Conservation (phyloP, 495 filamentous ascomycete species). For the Hapsidospora chrysogenum region DNA sequence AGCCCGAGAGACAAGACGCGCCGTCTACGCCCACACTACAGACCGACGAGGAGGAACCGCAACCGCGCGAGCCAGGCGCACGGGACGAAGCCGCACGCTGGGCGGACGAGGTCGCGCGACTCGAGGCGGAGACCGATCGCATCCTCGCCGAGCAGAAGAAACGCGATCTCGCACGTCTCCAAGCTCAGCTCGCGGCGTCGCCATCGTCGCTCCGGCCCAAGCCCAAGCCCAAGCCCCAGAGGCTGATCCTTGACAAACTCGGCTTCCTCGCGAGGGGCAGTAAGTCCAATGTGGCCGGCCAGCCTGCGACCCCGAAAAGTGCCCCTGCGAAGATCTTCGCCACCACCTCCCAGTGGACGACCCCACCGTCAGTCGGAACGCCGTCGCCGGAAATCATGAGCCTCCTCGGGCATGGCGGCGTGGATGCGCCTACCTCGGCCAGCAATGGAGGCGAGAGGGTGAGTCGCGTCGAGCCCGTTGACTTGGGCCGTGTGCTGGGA, state of each 20-base stretch:
- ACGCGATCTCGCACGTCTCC: slow-evolving; percentile 26
- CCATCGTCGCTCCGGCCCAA: slow-evolving; percentile 10
- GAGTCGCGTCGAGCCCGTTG: no score
- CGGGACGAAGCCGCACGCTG: slow-evolving; percentile 8
- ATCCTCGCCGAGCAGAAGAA: slow-evolving; percentile 27
- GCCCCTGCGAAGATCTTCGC: slow-evolving; percentile 4
- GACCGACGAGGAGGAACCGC: slow-evolving; percentile 3
- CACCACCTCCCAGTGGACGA: slow-evolving; percentile 4
- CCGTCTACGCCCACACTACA: no score
- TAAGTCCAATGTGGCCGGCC: slow-evolving; percentile 8
- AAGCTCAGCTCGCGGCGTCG: slow-evolving; percentile 17
- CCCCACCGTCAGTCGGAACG: slow-evolving; percentile 7
- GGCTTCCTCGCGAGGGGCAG: slow-evolving; percentile 16
- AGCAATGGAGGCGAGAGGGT: slow-evolving; percentile 66
- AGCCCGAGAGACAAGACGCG: no score
- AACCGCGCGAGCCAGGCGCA: slow-evolving; percentile 4
- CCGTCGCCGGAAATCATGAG: slow-evolving; percentile 5
- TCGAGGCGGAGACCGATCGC: slow-evolving; percentile 22
- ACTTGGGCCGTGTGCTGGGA: no score
- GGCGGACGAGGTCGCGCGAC: slow-evolving; percentile 15
- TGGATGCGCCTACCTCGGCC: slow-evolving; percentile 67
- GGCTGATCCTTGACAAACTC: slow-evolving; percentile 21
- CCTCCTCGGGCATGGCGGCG: slow-evolving; percentile 9
- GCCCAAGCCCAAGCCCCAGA: slow-evolving; percentile 11
- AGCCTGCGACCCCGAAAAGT: slow-evolving; percentile 3